Base-by-base conservation (phyloP, 805 yeast genomes). In the Wickerhamiella hasegawae region DNA sequence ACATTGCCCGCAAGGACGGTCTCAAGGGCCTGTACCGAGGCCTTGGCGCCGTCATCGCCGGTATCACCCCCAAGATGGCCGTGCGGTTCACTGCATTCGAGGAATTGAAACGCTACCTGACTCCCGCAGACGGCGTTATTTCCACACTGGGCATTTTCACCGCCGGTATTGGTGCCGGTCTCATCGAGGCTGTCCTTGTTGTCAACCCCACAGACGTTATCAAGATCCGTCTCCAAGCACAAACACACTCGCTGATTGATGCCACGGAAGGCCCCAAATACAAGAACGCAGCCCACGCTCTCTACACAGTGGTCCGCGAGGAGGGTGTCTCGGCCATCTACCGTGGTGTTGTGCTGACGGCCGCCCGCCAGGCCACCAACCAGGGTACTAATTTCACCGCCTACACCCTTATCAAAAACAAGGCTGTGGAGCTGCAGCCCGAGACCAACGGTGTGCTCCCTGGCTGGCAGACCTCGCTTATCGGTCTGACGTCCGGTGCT, bases 341-440 rank as follows among this genome's bases (percentile, higher is more conserved):
- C 66, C 71, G 95, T 55, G 98, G 98, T 54, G 97, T 87, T 19
- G 71, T 85, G 2, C 72, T 87, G 52, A 87, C 98, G 23, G 95
- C 96, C 26, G 93, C 94, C 21, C 75, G 98, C 65, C 98, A 87
- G 59, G 96, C 97, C 20, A 77, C 94, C 40, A 87, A 87, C 65
- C 98, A 87, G 63, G 98, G 96, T 65, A 96, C 92, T 33, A 87
- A 90, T 62, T 87, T 87, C 61, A 87, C 97, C 3, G 94, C 83
- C 21, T 87, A 87, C 63, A 79, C 94, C 19, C 77, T 78, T 57
- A 62, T 85, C 47, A 83, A 78, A 56, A 77, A 75, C 49, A 64
- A 55, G 45, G 68, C 83, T 48, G 78, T 73, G 53, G 71, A 69
- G 27, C 28, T 52, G 37, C 66, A 60, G 52, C 64, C 65, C 15